Percentiles rank a stretch among this genome's conserved stretches.
Evolutionary conservation across 257 asterid species (phyloP).

Genomic region (Salvia rosmarinus): DNA sequence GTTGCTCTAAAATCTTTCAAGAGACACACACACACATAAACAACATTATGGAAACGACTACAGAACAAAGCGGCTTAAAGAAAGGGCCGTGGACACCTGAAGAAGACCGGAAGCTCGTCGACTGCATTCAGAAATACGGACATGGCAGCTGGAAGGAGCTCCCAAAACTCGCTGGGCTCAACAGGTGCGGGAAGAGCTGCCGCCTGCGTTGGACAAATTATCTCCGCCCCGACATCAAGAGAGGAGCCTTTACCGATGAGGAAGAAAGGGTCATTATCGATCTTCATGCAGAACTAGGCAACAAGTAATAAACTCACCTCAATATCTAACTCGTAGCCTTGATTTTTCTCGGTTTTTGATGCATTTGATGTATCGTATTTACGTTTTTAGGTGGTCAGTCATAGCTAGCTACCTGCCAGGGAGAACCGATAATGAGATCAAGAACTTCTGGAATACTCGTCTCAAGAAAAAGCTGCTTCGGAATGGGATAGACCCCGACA

Average conservation of each 20-base stretch:
- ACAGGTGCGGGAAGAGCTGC: slow-evolving; percentile 51
- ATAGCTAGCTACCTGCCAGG: slow-evolving; percentile 44
- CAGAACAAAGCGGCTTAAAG: slow-evolving; percentile 33
- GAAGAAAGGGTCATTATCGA: slow-evolving; percentile 41
- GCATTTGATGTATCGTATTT: neutral
- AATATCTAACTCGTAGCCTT: neutral
- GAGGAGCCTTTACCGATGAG: slow-evolving; percentile 43
- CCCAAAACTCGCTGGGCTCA: slow-evolving; percentile 44
- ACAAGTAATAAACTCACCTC: slow-evolving; percentile 37
- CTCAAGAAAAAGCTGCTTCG: slow-evolving; percentile 40
- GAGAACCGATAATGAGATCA: slow-evolving; percentile 48
- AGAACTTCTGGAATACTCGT: slow-evolving; percentile 48
- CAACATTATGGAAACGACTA: slow-evolving; percentile 11
- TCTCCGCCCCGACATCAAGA: slow-evolving; percentile 50
- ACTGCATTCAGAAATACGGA: slow-evolving; percentile 44
- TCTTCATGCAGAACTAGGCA: slow-evolving; percentile 45
- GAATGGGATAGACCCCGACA: slow-evolving; percentile 44
- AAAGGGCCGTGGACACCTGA: slow-evolving; percentile 53
- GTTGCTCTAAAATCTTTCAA: slow-evolving; percentile 16
- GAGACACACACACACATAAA: neutral
- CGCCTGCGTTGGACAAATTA: slow-evolving; percentile 50
- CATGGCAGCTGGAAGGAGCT: slow-evolving; percentile 46
- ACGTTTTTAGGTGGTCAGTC: slow-evolving; percentile 43
- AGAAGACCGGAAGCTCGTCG: slow-evolving; percentile 42
- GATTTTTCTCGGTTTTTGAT: neutral